Conservation (phyloP, 1,139 yeast species). For the Candida smagusa region DNA sequence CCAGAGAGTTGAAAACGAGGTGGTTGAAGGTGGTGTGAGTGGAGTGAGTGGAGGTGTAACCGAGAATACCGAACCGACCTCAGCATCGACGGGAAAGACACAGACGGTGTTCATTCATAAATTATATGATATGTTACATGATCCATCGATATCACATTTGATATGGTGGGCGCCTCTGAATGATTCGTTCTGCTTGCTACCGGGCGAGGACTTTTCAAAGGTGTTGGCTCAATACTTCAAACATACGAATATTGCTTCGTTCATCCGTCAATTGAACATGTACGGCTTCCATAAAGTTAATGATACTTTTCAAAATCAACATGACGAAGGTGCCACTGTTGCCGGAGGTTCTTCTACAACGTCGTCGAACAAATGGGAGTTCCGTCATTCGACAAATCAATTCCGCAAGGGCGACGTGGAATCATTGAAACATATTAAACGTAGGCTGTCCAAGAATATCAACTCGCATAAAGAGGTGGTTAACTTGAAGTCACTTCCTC, state of each 20-base stretch:
- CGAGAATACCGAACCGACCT: too few species aligned
- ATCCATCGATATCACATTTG: constrained; percentile 44
- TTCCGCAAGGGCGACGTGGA: constrained; percentile 65
- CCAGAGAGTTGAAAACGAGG: too few species aligned
- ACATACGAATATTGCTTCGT: constrained; percentile 75
- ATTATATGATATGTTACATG: constrained; percentile 62
- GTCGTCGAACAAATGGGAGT: constrained; percentile 55
- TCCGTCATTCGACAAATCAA: constrained; percentile 62
- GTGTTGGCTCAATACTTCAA: constrained; percentile 66
- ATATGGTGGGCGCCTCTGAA: constrained; percentile 50
- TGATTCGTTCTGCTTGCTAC: constrained; percentile 42
- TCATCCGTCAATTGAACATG: constrained; percentile 46
- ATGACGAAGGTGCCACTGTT: constrained; percentile 6
- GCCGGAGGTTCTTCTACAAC: constrained; percentile 16
- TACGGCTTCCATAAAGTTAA: constrained; percentile 73
- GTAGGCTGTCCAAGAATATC: constrained; percentile 59
- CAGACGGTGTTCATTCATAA: constrained; percentile 64
- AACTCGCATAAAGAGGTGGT: constrained; percentile 41
- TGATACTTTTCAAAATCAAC: constrained; percentile 28
- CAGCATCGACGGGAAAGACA: constrained; percentile 27
- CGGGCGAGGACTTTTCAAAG: constrained; percentile 60
- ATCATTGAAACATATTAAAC: constrained; percentile 54
- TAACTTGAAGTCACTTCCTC: constrained; percentile 29
- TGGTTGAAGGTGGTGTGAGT: not conserved
- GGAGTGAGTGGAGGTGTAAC: constrained; percentile 20